Evolutionary conservation across 208 protist genomes (phyloP).

Genomic region (Trichomonas vaginalis): DNA sequence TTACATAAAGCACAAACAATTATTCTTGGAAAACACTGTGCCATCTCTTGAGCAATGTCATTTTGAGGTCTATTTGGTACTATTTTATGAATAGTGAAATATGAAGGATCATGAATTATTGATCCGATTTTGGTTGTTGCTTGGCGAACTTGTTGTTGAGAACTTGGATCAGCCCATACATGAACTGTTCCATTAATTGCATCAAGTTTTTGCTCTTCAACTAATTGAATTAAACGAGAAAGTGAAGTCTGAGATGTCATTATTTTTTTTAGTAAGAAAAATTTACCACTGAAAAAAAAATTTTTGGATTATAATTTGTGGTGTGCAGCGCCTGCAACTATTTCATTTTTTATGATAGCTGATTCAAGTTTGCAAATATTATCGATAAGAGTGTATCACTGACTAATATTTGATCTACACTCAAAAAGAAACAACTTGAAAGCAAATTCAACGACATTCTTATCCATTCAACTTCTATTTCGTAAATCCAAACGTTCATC

Average conservation of each 20-base stretch:
- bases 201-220: not conserved
- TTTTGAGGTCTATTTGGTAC: not conserved
- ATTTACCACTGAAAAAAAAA: too few species aligned
- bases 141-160: not conserved
- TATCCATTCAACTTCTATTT: too few species aligned
- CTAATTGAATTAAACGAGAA: not conserved
- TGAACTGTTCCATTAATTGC: not conserved
- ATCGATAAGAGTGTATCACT: too few species aligned
- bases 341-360: too few species aligned
- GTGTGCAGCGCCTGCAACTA: too few species aligned
- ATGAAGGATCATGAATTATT: not conserved
- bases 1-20: not conserved
- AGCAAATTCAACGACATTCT: too few species aligned
- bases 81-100: not conserved
- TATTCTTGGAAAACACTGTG: not conserved
- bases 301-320: too few species aligned
- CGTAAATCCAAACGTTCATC: too few species aligned
- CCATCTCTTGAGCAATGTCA: not conserved
- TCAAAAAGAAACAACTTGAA: too few species aligned
- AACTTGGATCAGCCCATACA: not conserved
- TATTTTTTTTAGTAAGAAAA: too few species aligned
- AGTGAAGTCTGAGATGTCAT: not conserved
- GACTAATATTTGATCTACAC: too few species aligned
- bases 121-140: not conserved
- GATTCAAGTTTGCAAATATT: too few species aligned